phyloP scores from a whole-genome alignment of 805 yeast genomes.

The Metschnikowia matae region DNA sequence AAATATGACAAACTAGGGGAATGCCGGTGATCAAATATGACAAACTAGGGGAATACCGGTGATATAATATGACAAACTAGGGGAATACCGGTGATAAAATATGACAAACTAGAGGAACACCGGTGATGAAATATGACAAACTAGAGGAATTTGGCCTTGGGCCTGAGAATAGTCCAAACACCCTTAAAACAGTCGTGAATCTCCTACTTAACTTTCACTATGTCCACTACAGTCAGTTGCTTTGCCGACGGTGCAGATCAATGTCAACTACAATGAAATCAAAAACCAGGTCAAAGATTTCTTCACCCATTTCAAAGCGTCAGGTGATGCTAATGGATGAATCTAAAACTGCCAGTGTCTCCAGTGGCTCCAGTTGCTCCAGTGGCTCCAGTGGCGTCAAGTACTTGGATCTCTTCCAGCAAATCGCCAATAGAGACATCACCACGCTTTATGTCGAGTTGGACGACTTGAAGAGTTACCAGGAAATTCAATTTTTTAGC shows the following conservation, averaged over 20 bases:
- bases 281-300: conserved; percentile 58
- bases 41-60: too few relatives aligned
- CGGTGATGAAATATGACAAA: too few relatives aligned
- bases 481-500: conserved; percentile 37
- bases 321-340: conserved; percentile 13
- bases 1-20: too few relatives aligned
- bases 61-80: too few relatives aligned
- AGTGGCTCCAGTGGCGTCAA: conserved; percentile 37
- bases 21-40: too few relatives aligned
- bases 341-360: conserved; percentile 5
- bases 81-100: too few relatives aligned
- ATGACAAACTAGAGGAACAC: too few relatives aligned
- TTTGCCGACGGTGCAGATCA: conserved; percentile 63
- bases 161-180: too few relatives aligned
- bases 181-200: too few relatives aligned
- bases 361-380: too few relatives aligned
- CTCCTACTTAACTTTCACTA: not conserved
- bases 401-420: conserved; percentile 69
- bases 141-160: too few relatives aligned
- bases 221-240: conserved; percentile 29
- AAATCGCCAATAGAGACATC: conserved; percentile 78
- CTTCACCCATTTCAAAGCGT: conserved; percentile 58
- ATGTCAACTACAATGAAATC: conserved; percentile 70
- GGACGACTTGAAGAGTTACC: conserved; percentile 77
- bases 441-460: conserved; percentile 69